phyloP scores from a whole-genome alignment of 495 filamentous ascomycete genomes.

The Neurospora intermedia region DNA sequence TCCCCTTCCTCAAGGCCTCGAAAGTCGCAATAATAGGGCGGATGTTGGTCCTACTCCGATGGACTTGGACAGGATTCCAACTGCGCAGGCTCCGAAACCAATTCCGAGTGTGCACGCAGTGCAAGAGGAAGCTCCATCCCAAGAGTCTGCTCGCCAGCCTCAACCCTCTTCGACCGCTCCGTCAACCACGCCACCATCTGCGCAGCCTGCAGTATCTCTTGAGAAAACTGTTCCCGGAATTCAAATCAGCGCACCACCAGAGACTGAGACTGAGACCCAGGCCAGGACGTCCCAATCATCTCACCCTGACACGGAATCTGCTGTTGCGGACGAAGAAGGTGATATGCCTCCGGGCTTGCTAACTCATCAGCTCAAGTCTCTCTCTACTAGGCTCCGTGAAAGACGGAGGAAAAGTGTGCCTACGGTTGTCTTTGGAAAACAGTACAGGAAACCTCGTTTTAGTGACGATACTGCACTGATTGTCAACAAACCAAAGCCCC shows the following conservation, averaged over 20 bases:
- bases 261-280: neutral
- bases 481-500: conserved; percentile 19
- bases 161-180: neutral
- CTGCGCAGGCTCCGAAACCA: neutral
- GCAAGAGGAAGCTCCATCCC: neutral
- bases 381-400: conserved; percentile 48
- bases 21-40: neutral
- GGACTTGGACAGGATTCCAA: conserved; percentile 8
- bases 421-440: conserved; percentile 72
- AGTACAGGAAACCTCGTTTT: conserved; percentile 19
- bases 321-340: conserved; percentile 2
- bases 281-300: neutral
- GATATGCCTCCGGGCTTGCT: conserved; percentile 23
- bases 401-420: conserved; percentile 57
- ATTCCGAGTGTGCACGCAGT: neutral
- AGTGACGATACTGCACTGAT: conserved; percentile 21
- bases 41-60: neutral
- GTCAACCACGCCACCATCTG: neutral
- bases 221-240: neutral
- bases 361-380: conserved; percentile 31
- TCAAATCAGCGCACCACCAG: neutral
- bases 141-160: neutral
- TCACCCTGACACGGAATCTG: neutral
- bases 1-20: neutral
- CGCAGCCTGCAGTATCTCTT: neutral